Evolutionary conservation across 1,139 yeast species (phyloP).

Genomic region (Nadsonia starkeyi-henricii): DNA sequence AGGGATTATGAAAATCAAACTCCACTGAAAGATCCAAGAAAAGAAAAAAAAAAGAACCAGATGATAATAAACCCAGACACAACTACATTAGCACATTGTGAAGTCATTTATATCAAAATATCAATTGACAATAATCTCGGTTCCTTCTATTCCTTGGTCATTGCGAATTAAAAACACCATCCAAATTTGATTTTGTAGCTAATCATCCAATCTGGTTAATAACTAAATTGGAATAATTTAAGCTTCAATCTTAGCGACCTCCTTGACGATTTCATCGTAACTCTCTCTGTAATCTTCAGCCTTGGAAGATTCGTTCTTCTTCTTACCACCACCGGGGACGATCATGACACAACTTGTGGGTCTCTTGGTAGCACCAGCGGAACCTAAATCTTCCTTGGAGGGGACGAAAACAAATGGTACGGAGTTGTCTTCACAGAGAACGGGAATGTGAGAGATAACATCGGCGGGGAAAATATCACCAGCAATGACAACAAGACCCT

Average conservation of each 20-base stretch:
- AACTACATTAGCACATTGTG: not conserved
- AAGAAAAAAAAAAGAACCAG: not conserved
- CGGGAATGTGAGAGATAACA: constrained; percentile 94
- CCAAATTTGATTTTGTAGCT: constrained; percentile 1
- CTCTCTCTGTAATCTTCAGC: constrained; percentile 82
- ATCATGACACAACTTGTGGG: constrained; percentile 97
- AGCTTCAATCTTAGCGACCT: constrained; percentile 34
- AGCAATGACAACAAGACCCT: constrained; percentile 90
- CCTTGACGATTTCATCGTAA: constrained; percentile 90
- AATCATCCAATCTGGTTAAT: not conserved
- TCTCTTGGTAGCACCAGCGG: constrained; percentile 98
- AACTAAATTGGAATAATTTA: not conserved
- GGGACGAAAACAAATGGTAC: constrained; percentile 92
- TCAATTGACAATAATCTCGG: not conserved
- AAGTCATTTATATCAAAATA: not conserved
- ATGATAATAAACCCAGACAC: not conserved
- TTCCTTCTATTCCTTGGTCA: not conserved
- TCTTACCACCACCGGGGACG: constrained; percentile 91
- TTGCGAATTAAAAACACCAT: not conserved
- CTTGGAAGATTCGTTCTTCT: constrained; percentile 65
- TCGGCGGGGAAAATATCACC: constrained; percentile 97
- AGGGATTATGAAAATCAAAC: not conserved
- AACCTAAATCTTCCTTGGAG: constrained; percentile 93
- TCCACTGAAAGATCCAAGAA: not conserved
- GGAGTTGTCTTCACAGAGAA: constrained; percentile 82